Evolutionary conservation across 139 green algal genomes (phyloP).

Genomic region (Tetraselmis chui): DNA sequence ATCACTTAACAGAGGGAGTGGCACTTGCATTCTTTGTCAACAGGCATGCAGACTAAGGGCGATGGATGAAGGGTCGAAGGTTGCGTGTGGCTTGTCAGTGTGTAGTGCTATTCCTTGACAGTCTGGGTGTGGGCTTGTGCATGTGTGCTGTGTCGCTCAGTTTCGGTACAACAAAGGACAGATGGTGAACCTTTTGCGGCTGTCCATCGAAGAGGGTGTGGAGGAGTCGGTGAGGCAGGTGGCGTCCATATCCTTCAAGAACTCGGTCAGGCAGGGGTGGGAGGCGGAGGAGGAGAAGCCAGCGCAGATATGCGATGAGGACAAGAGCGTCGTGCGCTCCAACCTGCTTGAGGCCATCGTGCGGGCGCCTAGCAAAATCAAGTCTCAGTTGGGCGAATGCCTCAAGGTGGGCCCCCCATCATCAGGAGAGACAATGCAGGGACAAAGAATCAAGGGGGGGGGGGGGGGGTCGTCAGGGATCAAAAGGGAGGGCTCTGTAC

Average conservation of each 20-base stretch:
- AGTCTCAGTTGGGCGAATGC: slow-evolving; percentile 79
- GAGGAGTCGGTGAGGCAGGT: slow-evolving; percentile 73
- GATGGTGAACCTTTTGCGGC: slow-evolving; percentile 68
- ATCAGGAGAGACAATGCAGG: too few relatives aligned
- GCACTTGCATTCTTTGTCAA: too few relatives aligned
- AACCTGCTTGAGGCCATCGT: slow-evolving; percentile 72
- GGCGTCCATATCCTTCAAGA: slow-evolving; percentile 93
- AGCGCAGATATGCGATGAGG: slow-evolving; percentile 36
- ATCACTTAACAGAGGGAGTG: too few relatives aligned
- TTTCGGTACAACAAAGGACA: slow-evolving; percentile 39
- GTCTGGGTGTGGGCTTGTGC: too few relatives aligned
- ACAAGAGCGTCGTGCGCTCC: slow-evolving; percentile 68
- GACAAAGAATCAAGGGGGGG: too few relatives aligned
- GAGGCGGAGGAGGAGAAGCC: slow-evolving; percentile 16
- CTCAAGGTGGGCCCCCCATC: slow-evolving; percentile 41
- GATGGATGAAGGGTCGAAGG: too few relatives aligned
- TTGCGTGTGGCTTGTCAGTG: too few relatives aligned
- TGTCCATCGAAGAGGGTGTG: slow-evolving; percentile 61
- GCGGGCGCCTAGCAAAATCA: slow-evolving; percentile 47
- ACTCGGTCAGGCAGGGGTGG: slow-evolving; percentile 79
- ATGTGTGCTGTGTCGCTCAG: background rate
- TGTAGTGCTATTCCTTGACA: too few relatives aligned
- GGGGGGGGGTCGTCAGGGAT: too few relatives aligned
- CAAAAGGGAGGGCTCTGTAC: too few relatives aligned
- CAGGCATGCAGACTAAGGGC: too few relatives aligned